Conservation (phyloP, 2,329 filamentous ascomycete species). For the Trichoderma cornu-damae region DNA sequence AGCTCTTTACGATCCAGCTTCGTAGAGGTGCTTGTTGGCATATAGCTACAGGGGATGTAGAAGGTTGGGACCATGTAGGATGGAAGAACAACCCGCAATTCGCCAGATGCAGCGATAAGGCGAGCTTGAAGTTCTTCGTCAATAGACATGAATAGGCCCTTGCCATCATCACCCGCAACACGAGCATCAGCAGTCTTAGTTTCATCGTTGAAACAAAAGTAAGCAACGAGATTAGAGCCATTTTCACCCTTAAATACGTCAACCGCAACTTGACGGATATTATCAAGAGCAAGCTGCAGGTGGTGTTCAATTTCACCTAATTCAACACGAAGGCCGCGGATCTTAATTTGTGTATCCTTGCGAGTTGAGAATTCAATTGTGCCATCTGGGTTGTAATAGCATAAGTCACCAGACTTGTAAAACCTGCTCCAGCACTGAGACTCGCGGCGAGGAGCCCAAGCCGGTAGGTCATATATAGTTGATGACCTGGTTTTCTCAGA, state of each 20-base stretch:
- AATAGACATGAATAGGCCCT: conserved; percentile 12
- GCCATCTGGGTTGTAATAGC: conserved; percentile 10
- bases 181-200: not conserved
- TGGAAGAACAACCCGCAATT: not conserved
- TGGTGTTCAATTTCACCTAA: conserved; percentile 13
- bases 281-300: conserved; percentile 1
- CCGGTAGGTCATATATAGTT: not conserved
- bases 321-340: conserved; percentile 15
- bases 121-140: conserved; percentile 16
- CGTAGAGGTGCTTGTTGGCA: conserved; percentile 1
- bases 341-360: conserved; percentile 16
- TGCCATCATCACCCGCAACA: not conserved
- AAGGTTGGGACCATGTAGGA: conserved; percentile 15
- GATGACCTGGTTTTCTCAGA: not conserved
- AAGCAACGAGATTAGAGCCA: conserved; percentile 8
- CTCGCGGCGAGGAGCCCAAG: conserved; percentile 2
- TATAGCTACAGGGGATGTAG: conserved; percentile 8
- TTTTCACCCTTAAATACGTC: not conserved
- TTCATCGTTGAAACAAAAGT: conserved; percentile 4
- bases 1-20: conserved; percentile 13
- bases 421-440: conserved; percentile 1
- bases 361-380: conserved; percentile 4
- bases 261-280: not conserved
- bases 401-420: conserved; percentile 6
- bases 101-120: conserved; percentile 1